Evolutionary conservation across 2,329 filamentous ascomycete genomes (phyloP).

Genomic region (Penicillium digitatum): DNA sequence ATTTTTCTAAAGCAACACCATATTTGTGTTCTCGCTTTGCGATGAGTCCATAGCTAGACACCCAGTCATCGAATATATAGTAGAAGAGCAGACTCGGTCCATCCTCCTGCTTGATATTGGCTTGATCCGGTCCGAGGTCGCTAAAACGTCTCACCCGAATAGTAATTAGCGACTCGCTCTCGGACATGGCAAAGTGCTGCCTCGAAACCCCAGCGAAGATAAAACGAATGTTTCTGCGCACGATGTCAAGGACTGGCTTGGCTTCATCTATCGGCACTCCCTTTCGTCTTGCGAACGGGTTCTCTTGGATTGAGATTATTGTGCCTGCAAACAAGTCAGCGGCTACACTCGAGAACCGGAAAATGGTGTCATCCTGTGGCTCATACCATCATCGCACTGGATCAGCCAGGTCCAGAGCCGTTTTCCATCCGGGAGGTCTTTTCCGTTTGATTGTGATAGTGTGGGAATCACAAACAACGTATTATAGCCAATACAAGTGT

Average conservation of each 20-base stretch:
- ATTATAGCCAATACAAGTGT: constrained; percentile 69
- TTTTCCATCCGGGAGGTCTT: constrained; percentile 46
- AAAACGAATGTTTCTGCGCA: constrained; percentile 57
- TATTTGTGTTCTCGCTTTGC: constrained; percentile 54
- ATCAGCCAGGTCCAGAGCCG: constrained; percentile 69
- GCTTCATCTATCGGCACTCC: constrained; percentile 28
- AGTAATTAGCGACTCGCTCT: constrained; percentile 51
- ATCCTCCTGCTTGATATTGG: constrained; percentile 46
- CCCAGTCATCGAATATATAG: constrained; percentile 66
- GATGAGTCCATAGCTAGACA: constrained; percentile 58
- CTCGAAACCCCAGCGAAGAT: constrained; percentile 61
- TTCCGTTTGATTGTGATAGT: constrained; percentile 35
- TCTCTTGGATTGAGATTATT: constrained; percentile 66
- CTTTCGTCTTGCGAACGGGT: constrained; percentile 49
- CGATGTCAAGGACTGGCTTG: constrained; percentile 31
- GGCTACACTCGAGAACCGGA: not conserved
- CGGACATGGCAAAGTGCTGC: constrained; percentile 45
- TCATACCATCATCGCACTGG: constrained; percentile 60
- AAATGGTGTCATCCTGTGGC: not conserved
- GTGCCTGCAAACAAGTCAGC: constrained; percentile 50
- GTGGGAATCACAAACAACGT: constrained; percentile 49
- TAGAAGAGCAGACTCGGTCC: constrained; percentile 62
- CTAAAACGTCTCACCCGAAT: constrained; percentile 42
- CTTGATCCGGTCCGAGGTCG: constrained; percentile 29
- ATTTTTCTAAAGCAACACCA: constrained; percentile 46